Conservation (phyloP, 2,329 filamentous ascomycete genomes). For the Hypoxylon sp. region DNA sequence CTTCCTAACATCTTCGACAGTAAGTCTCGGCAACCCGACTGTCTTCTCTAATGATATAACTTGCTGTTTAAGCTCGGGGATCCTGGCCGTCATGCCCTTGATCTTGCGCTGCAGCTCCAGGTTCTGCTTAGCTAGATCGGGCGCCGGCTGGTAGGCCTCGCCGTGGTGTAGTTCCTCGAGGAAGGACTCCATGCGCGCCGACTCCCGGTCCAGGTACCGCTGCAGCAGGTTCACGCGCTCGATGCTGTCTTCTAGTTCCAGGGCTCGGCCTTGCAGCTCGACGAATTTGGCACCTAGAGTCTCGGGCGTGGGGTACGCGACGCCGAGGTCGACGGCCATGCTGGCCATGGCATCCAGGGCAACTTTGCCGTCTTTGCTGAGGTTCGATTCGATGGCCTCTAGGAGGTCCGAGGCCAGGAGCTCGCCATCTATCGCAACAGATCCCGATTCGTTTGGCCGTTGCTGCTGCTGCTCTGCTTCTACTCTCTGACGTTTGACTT, state of each 20-base stretch:
- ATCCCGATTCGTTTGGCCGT: not conserved
- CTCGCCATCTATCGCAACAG: constrained; percentile 38
- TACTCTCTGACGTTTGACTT: constrained; percentile 45
- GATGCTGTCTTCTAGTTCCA: constrained; percentile 69
- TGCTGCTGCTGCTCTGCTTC: constrained; percentile 9
- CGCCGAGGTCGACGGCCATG: constrained; percentile 65
- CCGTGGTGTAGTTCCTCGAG: constrained; percentile 60
- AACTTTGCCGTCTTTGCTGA: constrained; percentile 68
- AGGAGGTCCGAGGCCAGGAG: constrained; percentile 62
- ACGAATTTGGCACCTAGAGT: constrained; percentile 68
- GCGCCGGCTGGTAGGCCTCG: constrained; percentile 67
- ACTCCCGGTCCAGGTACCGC: constrained; percentile 68
- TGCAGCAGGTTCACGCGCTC: constrained; percentile 71
- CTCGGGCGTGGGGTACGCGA: constrained; percentile 64
- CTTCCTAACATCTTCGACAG: constrained; percentile 70
- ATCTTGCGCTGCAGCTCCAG: constrained; percentile 79
- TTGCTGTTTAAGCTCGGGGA: constrained; percentile 76
- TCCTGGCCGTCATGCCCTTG: constrained; percentile 75
- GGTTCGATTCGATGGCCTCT: constrained; percentile 66
- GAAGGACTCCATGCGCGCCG: constrained; percentile 58
- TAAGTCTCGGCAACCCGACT: constrained; percentile 52
- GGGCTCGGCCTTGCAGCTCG: constrained; percentile 68
- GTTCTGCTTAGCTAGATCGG: constrained; percentile 77
- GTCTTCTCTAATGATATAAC: constrained; percentile 60
- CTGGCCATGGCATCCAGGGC: constrained; percentile 72